Conservation (phyloP, 2,329 filamentous ascomycete genomes). For the Seiridium unicorne region DNA sequence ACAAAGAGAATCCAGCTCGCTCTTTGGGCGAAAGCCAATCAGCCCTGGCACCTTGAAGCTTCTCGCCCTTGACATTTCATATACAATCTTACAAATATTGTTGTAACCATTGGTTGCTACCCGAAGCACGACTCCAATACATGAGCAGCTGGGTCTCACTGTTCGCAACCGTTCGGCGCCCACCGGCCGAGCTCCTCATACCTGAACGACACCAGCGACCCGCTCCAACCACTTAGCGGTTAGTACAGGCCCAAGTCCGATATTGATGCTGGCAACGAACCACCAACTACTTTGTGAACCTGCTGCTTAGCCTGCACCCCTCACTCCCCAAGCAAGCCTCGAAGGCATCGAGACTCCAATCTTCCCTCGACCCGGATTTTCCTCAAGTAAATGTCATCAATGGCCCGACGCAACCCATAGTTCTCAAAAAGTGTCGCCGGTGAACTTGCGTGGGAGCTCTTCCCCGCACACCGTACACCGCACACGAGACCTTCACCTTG, state of each 20-base stretch:
- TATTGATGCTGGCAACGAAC: not conserved
- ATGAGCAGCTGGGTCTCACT: no score
- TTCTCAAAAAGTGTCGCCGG: slow-evolving; percentile 41
- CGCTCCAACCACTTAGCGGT: not conserved
- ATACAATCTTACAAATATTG: no score
- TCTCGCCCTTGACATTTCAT: no score
- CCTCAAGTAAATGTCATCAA: slow-evolving; percentile 33
- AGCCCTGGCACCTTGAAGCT: no score
- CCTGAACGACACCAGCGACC: not conserved
- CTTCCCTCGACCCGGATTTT: not conserved
- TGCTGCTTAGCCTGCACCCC: not conserved
- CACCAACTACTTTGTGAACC: not conserved
- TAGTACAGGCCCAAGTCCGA: not conserved
- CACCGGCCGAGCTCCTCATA: not conserved
- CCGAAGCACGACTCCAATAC: no score
- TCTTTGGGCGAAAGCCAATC: no score
- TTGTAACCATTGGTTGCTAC: no score
- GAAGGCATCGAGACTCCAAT: not conserved
- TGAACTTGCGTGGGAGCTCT: slow-evolving; percentile 56
- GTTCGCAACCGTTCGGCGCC: not conserved
- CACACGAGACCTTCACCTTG: slow-evolving; percentile 24
- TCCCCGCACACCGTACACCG: slow-evolving; percentile 57
- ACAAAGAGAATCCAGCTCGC: not conserved
- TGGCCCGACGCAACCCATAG: slow-evolving; percentile 58
- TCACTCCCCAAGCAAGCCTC: not conserved